Conservation (phyloP, 768 basidiomycete species). For the Hemileccinum rubropunctum region DNA sequence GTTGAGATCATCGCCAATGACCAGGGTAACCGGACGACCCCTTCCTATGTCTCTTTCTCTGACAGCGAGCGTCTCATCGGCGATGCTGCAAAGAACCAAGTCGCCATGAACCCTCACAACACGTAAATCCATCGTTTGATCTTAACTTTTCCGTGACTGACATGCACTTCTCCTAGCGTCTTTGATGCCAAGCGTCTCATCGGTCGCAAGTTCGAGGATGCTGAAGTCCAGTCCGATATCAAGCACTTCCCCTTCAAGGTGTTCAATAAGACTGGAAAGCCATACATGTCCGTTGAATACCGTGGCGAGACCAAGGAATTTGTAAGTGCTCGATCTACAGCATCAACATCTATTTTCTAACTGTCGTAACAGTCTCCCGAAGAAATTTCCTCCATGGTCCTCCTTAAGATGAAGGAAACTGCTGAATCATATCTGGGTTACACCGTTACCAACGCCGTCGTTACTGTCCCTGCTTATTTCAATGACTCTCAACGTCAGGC, state of each 20-base stretch:
- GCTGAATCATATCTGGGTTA: constrained; percentile 94
- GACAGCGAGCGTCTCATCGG: constrained; percentile 96
- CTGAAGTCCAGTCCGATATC: constrained; percentile 79
- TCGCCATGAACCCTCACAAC: constrained; percentile 97
- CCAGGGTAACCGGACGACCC: constrained; percentile 93
- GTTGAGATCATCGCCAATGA: constrained; percentile 98
- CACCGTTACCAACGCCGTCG: constrained; percentile 84
- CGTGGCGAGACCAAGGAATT: constrained; percentile 94
- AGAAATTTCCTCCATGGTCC: constrained; percentile 97
- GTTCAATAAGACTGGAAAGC: constrained; percentile 83
- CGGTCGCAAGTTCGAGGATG: constrained; percentile 85
- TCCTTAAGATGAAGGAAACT: constrained; percentile 97
- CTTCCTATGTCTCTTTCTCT: constrained; percentile 94
- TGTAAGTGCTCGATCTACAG: constrained; percentile 42
- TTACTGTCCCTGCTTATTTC: constrained; percentile 97
- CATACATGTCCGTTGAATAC: constrained; percentile 86
- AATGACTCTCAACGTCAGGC: constrained; percentile 99
- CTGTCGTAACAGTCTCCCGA: constrained; percentile 69
- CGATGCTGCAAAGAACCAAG: constrained; percentile 98
- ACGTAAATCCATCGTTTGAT: constrained; percentile 42
- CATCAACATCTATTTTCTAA: constrained; percentile 3
- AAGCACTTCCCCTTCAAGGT: constrained; percentile 96
- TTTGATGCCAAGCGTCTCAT: constrained; percentile 99
- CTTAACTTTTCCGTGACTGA: constrained; percentile 2
- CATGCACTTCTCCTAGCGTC: constrained; percentile 49